Percentiles rank a stretch among this genome's conserved stretches.
Conservation (phyloP, 2,329 filamentous ascomycete genomes). For the Moelleriella libera region DNA sequence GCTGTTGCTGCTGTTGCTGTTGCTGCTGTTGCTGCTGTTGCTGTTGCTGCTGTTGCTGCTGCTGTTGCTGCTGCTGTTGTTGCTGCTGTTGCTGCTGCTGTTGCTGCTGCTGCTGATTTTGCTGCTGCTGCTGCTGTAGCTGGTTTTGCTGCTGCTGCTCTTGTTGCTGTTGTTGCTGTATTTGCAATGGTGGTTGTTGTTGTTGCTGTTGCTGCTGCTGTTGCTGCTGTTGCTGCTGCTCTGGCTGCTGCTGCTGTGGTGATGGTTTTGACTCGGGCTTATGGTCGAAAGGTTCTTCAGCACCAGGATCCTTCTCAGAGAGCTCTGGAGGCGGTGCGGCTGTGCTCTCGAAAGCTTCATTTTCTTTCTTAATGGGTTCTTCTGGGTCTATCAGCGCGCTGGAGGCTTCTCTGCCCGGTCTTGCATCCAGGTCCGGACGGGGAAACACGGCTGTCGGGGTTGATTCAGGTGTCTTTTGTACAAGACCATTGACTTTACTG, state of each 20-base stretch:
- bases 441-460: conserved; percentile 15
- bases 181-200: neutral
- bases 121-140: conserved; percentile 7
- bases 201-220: no score
- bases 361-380: conserved; percentile 19
- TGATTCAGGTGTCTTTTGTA: conserved; percentile 21
- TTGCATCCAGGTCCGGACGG: conserved; percentile 26
- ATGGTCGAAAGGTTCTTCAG: no score
- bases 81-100: no score
- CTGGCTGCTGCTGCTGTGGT: no score
- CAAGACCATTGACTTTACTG: conserved; percentile 43
- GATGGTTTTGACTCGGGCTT: no score
- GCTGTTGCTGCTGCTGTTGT: no score
- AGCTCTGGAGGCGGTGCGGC: neutral
- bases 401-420: conserved; percentile 33
- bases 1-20: conserved; percentile 21
- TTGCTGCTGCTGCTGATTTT: no score
- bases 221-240: no score
- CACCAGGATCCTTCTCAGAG: neutral
- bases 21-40: conserved; percentile 29
- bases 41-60: conserved; percentile 4
- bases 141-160: conserved; percentile 9
- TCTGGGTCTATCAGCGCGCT: conserved; percentile 13
- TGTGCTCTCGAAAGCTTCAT: neutral
- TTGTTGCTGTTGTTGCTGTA: conserved; percentile 7